A percentile compares a stretch with the other conserved stretches of the same genome.
Conservation (phyloP, 2,329 filamentous ascomycete species). For the Aspergillus spinulosporus region DNA sequence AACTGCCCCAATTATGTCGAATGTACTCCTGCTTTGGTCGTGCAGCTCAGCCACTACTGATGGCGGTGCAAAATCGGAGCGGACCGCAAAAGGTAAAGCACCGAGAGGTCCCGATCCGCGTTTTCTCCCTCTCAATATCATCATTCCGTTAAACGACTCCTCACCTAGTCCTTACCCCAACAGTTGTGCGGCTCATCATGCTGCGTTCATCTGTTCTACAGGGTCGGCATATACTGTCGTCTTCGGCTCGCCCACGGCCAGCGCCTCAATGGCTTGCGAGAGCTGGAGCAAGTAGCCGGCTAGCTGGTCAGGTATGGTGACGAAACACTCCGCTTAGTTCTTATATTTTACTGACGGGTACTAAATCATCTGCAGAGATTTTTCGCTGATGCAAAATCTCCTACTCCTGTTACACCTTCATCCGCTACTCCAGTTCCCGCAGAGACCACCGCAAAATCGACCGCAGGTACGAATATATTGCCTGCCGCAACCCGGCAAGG, state of each 20-base stretch:
- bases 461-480: slow-evolving; percentile 36
- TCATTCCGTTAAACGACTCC: slow-evolving; percentile 26
- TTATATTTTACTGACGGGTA: slow-evolving; percentile 27
- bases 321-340: slow-evolving; percentile 27
- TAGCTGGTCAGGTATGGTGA: slow-evolving; percentile 44
- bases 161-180: slow-evolving; percentile 30
- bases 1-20: neutral
- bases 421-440: slow-evolving; percentile 52
- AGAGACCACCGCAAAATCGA: slow-evolving; percentile 50
- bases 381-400: slow-evolving; percentile 52
- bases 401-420: slow-evolving; percentile 47
- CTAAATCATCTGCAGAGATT: slow-evolving; percentile 42
- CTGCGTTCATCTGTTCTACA: slow-evolving; percentile 56
- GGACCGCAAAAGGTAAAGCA: slow-evolving; percentile 44
- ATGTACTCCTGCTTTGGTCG: neutral
- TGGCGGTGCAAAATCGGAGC: slow-evolving; percentile 38
- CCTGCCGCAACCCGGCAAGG: slow-evolving; percentile 15
- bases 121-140: slow-evolving; percentile 34
- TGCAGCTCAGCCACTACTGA: slow-evolving; percentile 26
- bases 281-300: slow-evolving; percentile 39
- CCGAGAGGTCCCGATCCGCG: slow-evolving; percentile 33
- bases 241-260: slow-evolving; percentile 38
- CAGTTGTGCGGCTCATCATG: slow-evolving; percentile 53
- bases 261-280: slow-evolving; percentile 47
- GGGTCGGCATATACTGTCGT: slow-evolving; percentile 46